phyloP scores from a whole-genome alignment of 2,329 filamentous ascomycete genomes.

The Thermochaetoides dissita region DNA sequence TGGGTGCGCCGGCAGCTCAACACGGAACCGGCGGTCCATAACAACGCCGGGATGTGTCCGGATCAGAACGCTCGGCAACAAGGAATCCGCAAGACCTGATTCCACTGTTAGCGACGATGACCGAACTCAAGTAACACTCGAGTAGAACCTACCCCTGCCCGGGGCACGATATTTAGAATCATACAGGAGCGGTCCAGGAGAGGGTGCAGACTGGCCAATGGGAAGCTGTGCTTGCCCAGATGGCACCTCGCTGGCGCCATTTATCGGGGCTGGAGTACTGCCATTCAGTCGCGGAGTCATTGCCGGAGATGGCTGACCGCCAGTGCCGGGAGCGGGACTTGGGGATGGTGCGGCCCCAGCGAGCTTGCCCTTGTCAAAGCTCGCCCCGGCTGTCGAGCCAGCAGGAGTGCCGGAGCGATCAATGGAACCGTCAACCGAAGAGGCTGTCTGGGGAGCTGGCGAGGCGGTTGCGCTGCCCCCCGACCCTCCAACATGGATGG shows the following conservation, averaged over 20 bases:
- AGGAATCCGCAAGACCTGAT: constrained; percentile 41
- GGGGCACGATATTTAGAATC: constrained; percentile 23
- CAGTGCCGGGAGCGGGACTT: constrained; percentile 28
- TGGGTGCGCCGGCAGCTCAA: constrained; percentile 51
- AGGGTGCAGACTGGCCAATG: constrained; percentile 18
- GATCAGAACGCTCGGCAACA: constrained; percentile 53
- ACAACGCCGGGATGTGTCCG: constrained; percentile 55
- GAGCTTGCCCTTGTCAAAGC: constrained; percentile 17
- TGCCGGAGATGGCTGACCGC: constrained; percentile 20
- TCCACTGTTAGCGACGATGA: constrained; percentile 11
- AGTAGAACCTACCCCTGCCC: constrained; percentile 27
- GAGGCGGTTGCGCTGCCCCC: constrained; percentile 41
- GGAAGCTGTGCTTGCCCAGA: constrained; percentile 21
- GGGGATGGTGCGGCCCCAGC: constrained; percentile 30
- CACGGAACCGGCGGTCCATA: constrained; percentile 44
- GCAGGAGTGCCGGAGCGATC: neutral
- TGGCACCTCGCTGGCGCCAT: constrained; percentile 18
- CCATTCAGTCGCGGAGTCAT: constrained; percentile 13
- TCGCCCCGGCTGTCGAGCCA: constrained; percentile 2
- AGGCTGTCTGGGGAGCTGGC: constrained; percentile 28
- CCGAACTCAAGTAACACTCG: no score
- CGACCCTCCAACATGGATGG: constrained; percentile 50
- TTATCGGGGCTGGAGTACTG: neutral
- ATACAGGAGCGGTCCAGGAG: constrained; percentile 18
- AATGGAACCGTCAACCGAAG: constrained; percentile 17